phyloP scores from a whole-genome alignment of 306 rosid genomes.

The Pyrus pyrifolia region DNA sequence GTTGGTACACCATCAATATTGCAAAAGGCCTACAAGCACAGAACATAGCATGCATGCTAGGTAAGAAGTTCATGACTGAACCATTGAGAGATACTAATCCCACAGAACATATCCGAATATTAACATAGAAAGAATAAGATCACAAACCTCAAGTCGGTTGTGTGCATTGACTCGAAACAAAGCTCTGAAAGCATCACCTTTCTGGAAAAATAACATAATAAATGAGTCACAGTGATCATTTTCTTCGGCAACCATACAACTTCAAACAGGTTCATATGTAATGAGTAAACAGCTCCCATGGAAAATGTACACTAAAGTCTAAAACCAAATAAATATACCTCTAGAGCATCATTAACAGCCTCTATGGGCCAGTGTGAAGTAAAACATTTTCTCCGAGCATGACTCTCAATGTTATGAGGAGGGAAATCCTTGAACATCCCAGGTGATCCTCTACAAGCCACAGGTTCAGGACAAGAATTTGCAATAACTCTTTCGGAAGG shows the following conservation, averaged over 20 bases:
- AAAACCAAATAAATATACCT: slow-evolving; percentile 39
- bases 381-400: slow-evolving; percentile 33
- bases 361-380: slow-evolving; percentile 64
- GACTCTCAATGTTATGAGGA: slow-evolving; percentile 16
- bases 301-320: not conserved
- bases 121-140: not conserved
- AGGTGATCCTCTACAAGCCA: slow-evolving; percentile 18
- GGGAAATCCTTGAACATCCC: slow-evolving; percentile 25
- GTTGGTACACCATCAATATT: slow-evolving; percentile 71
- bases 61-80: slow-evolving; percentile 4
- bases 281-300: not conserved
- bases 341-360: slow-evolving; percentile 54
- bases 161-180: slow-evolving; percentile 72
- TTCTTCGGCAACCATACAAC: not conserved
- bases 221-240: not conserved
- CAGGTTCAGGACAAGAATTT: slow-evolving; percentile 27
- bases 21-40: slow-evolving; percentile 67
- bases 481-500: slow-evolving; percentile 20
- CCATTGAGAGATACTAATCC: not conserved
- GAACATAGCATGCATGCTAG: not conserved
- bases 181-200: slow-evolving; percentile 65
- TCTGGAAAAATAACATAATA: slow-evolving; percentile 46
- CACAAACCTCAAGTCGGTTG: slow-evolving; percentile 69
- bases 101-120: not conserved
- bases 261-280: not conserved